These are phyloP conservation scores for Coemansia sp. DNA, from an alignment of 192 early-diverging fungal genomes.

Conservation along the genomic window DNA sequence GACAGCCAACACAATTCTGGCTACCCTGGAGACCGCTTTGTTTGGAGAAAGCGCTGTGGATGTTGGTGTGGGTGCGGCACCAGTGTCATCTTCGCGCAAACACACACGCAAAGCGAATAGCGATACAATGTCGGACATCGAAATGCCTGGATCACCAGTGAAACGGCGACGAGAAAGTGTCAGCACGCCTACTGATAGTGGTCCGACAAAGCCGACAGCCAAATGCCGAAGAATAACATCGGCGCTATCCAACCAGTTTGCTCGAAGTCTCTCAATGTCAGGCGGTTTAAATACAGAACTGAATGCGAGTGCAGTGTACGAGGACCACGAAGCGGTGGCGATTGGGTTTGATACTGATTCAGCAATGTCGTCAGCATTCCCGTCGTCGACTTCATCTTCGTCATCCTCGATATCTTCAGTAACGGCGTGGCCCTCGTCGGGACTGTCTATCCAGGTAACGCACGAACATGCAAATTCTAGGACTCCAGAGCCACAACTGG, in stretches of 20 bases:
- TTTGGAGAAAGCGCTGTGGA: slow-evolving; percentile 25
- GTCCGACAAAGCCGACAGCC: slow-evolving; percentile 20
- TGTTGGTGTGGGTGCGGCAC: neutral
- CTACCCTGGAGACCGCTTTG: slow-evolving; percentile 31
- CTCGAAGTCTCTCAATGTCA: slow-evolving; percentile 47
- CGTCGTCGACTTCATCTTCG: slow-evolving; percentile 27
- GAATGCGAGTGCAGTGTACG: neutral
- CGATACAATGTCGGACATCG: slow-evolving; percentile 49
- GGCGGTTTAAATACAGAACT: neutral
- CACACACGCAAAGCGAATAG: slow-evolving; percentile 35
- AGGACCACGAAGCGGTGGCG: neutral
- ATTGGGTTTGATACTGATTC: slow-evolving; percentile 6
- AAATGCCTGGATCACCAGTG: slow-evolving; percentile 28
- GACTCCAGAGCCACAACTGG: neutral
- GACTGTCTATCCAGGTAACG: slow-evolving; percentile 6
- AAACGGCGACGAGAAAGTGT: slow-evolving; percentile 50
- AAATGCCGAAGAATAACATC: slow-evolving; percentile 43
- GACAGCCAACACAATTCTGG: neutral
- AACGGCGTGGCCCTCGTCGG: slow-evolving; percentile 15
- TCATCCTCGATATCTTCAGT: slow-evolving; percentile 22
- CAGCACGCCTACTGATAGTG: slow-evolving; percentile 9
- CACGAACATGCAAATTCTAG: neutral
- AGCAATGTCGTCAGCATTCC: slow-evolving; percentile 13
- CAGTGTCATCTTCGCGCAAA: slow-evolving; percentile 21
- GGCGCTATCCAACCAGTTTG: slow-evolving; percentile 50